Conservation (phyloP, 495 filamentous ascomycete genomes). For the Chaetomium tenue region DNA sequence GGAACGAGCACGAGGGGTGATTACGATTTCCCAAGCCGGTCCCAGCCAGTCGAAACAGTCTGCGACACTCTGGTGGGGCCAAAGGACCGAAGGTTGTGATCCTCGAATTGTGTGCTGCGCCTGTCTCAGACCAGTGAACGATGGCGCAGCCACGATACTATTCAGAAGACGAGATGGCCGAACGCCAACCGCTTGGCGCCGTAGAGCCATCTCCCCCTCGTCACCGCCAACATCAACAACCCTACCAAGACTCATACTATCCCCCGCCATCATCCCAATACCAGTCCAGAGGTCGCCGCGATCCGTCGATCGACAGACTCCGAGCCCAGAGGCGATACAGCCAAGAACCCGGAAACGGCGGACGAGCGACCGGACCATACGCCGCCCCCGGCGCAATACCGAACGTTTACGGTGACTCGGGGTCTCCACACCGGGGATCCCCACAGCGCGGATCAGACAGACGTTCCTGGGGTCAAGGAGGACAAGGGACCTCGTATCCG, state of each 20-base stretch:
- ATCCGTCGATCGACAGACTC: conserved; percentile 44
- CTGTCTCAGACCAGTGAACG: conserved; percentile 6
- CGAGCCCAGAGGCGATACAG: conserved; percentile 41
- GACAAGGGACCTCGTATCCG: conserved; percentile 29
- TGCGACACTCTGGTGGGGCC: conserved; percentile 16
- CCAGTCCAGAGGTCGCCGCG: conserved; percentile 43
- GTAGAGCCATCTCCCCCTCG: conserved; percentile 18
- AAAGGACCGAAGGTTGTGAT: not conserved
- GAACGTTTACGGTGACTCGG: conserved; percentile 22
- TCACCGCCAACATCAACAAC: conserved; percentile 25
- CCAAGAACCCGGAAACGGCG: conserved; percentile 27
- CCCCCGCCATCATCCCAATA: conserved; percentile 31
- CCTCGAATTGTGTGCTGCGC: conserved; percentile 16
- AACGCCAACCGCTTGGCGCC: conserved; percentile 41
- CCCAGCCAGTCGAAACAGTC: conserved; percentile 13
- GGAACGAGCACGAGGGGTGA: conserved; percentile 1
- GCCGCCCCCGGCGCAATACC: conserved; percentile 17
- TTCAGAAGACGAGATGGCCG: conserved; percentile 40
- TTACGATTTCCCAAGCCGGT: not conserved
- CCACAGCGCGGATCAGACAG: conserved; percentile 33
- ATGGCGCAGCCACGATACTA: conserved; percentile 34
- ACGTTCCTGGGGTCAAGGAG: conserved; percentile 37
- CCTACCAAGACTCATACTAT: conserved; percentile 26
- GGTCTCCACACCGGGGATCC: conserved; percentile 26
- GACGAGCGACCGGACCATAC: conserved; percentile 21